Evolutionary conservation across 2,329 filamentous ascomycete species (phyloP), one percentile per base, ranked within the genome.

Genomic region (Drechslera avenae): DNA sequence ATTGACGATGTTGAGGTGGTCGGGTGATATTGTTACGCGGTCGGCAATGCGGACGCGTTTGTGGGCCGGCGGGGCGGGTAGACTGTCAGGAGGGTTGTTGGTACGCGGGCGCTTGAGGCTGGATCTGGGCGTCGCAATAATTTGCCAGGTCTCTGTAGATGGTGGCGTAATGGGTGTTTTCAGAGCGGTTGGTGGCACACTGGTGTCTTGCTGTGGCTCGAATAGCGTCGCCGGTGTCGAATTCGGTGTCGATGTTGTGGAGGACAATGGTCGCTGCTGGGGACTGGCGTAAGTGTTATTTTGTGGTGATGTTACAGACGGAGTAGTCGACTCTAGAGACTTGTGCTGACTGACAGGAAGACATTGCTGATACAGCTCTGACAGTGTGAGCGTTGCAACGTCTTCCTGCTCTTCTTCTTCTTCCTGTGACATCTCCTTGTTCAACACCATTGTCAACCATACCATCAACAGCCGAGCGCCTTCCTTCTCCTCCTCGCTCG

Each of bases 41-140:
- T 50, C 34, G 28, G 49, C n/a, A 16, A 45, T 40, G 19, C 51
- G 52, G n/a, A 55, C 41, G 28, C 56, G 56, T 35, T 59, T 61
- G 17, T 14, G n/a, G 6, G 9, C n/a, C 18, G n/a, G 13, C 2
- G 43, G 43, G 32, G 17, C 7, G 7, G 36, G 6, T 19, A 34
- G 16, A 8, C 37, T 19, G 8, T 13, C 21, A 17, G 39, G 26
- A 21, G 37, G 16, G 26, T 5, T 34, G 17, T 10, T 16, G 19
- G 34, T 26, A 30, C 18, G 33, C 14, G 52, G 48, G 23, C 51
- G 52, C 43, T 59, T 56, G 37, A 56, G 41, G 13, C 54, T 54
- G 4, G 48, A 51, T 23, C 43, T 48, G 3, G 35, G 44, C 3
- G 41, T 37, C 12, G 35, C 17, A 10, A 12, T 4, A 2, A 18